Evolutionary conservation across 805 yeast species (phyloP), one percentile per base, ranked within the genome.

Genomic region (Scheffersomyces amazonensis): DNA sequence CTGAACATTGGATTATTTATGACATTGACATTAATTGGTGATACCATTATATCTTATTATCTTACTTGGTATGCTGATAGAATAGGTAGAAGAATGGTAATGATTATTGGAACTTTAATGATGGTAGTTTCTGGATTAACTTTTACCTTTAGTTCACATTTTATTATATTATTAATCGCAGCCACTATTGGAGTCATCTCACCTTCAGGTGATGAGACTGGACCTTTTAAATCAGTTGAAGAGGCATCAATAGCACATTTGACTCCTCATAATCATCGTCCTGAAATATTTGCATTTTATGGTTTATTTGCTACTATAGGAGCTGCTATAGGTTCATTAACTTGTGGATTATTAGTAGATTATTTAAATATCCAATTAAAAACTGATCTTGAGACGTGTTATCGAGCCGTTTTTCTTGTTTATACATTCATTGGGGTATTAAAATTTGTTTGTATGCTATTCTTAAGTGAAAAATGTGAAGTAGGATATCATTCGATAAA

Each of bases 131-230:
- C 93, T 15, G 95, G 96, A 1, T 34, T 75, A 1, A 71, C 76
- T 0, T 88, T 88, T 56, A 75, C 82, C n/a, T 60, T 63, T 17
- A 66, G 69, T 42, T 68, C 76, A 23, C 75, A 76, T 46, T 87
- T 69, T 55, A 53, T 62, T 46, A 44, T 83, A 1, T 64, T 88
- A 28, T 62, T 88, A 16, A 17, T 70, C 2, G 93, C 93, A 7
- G 93, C 96, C 2, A 75, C 86, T 2, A 41, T 86, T 21, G 96
- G 96, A 1, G 96, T 88, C 13, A 84, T 88, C 6, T 85, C 95
- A 2, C 93, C 96, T 2, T 79, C 87, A 20, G 95, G 96, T 17
- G 89, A 83, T 52, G 96, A 88, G 53, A 87, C 90, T 0, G 96
- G 96, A 0, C 96, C 96, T 0, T 88, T 88, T 59, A 83, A 85